Base-by-base conservation (phyloP, 805 yeast genomes). In the Candida pseudofarinosa region DNA sequence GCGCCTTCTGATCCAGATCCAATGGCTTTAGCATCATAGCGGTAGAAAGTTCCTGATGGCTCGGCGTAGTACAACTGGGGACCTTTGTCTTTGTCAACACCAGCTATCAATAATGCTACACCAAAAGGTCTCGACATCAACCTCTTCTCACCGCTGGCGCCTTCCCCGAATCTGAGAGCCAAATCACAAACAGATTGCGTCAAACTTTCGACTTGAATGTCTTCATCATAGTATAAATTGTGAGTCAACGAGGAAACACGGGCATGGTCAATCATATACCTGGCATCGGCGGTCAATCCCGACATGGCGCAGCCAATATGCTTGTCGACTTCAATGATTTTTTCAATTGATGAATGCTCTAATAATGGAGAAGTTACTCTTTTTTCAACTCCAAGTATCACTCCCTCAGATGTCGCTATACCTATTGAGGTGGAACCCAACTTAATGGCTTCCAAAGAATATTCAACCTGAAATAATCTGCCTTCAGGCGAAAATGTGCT, bases 1-100 rank as follows among this genome's bases (percentile, higher is more conserved):
- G 99, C 99, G 50, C 99, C 99, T 68, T 93, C 99, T 13, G 96
- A 86, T 16, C 99, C 99, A 1, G 97, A 87, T 12, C 99, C 99
- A 57, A 95, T 93, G 10, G 99, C 99, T 69, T 93, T 95, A 20
- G 99, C 99, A 58, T 93, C 97, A 62, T 93, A 93, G 67, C 93
- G 81, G 70, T 93, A 95, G 56, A 89, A 93, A 1, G 99, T 93
- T 45, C 99, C 99, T 12, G 96, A 87, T 33, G 99, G 99, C 68
- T 93, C 99, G n/a, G 98, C 96, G 63, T 93, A 97, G 63, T 87
- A 87, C 54, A 93, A 77, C 65, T 93, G 99, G 37, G 97, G 96
- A 0, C 99, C 99, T 58, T 88, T 83, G 54, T 88, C 95, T 47
- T 80, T 74, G 69, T 93, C 99, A 54, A 82, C 77, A 39, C 99